Base-by-base conservation (phyloP, 1,284 basidiomycete species). In the Porogramme epimiltina region DNA sequence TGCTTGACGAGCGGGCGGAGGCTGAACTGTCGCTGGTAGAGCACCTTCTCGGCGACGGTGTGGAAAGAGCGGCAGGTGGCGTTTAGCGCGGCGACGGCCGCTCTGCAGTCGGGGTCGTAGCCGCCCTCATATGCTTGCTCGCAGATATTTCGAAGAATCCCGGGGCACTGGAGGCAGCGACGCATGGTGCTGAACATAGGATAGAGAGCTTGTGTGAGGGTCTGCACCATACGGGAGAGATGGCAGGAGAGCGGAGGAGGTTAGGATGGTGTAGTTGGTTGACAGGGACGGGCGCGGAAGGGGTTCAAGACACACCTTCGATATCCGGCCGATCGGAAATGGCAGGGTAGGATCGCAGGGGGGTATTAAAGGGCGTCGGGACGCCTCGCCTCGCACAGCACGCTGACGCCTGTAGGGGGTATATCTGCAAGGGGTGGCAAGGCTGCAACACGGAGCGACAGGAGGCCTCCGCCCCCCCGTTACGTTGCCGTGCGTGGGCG, bases 11-110 rank as follows among this genome's bases (percentile, higher is more conserved):
- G 52, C 15, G 58, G 50, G 22, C 58, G 52, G 18, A 59, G 36
- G 31, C 58, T 55, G 52, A 59, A 59, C 23, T 56, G 47, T 9
- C 58, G 47, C 39, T 52, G 52, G 54, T 54, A 59, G 9, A 59
- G 52, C 20, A 59, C 54, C 47, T 52, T 48, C 13, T 39, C 45
- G 3, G 54, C 58, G 18, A 59, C 43, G 11, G 50, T 45, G 41
- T 52, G 42, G 36, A 59, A 43, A 11, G 52, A 42, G 19, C 50
- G 54, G 26, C 54, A 56, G 1, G 54, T 54, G 10, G 45, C 33
- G 11, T 33, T 54, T 25, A 59, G 37, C 15, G 50, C 52, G 20
- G 52, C 52, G 2, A 59, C 58, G 2, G 47, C 34, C 19, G 52
- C 45, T 45, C 58, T 50, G 37, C 55, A 54, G 4, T 56, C 52